These are phyloP conservation scores for Heliocybe sulcata DNA, from an alignment of 1,284 basidiomycete genomes.

Conservation along the genomic window DNA sequence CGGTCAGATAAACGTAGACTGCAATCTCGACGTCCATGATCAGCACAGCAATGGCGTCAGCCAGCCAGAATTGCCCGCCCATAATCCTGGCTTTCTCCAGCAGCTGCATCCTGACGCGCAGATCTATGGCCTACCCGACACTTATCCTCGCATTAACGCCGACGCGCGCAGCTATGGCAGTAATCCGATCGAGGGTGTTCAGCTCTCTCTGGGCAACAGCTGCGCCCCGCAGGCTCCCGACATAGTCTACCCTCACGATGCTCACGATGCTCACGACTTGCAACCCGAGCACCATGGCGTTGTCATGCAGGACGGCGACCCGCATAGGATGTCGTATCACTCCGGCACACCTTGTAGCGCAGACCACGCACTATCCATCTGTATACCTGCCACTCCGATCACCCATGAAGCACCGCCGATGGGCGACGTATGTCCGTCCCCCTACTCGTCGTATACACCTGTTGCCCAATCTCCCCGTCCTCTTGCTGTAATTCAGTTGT, in stretches of 20 bases:
- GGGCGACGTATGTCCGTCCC: neutral
- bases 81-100: neutral
- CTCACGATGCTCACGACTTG: neutral
- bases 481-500: neutral
- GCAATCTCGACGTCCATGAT: neutral
- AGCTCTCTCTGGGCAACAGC: neutral
- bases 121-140: neutral
- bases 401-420: neutral
- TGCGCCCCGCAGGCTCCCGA: neutral
- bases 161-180: neutral
- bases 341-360: neutral
- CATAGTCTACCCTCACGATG: neutral
- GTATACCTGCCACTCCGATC: neutral
- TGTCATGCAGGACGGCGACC: neutral
- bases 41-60: neutral
- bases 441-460: neutral
- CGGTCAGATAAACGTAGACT: neutral
- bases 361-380: neutral
- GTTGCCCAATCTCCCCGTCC: neutral
- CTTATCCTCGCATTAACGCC: neutral
- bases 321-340: neutral
- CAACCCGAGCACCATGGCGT: neutral
- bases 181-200: neutral
- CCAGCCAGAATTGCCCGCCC: neutral
- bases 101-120: neutral